Evolutionary conservation across 1,139 yeast species (phyloP), one percentile per base, ranked within the genome.

Genomic region (Scheffersomyces titani): DNA sequence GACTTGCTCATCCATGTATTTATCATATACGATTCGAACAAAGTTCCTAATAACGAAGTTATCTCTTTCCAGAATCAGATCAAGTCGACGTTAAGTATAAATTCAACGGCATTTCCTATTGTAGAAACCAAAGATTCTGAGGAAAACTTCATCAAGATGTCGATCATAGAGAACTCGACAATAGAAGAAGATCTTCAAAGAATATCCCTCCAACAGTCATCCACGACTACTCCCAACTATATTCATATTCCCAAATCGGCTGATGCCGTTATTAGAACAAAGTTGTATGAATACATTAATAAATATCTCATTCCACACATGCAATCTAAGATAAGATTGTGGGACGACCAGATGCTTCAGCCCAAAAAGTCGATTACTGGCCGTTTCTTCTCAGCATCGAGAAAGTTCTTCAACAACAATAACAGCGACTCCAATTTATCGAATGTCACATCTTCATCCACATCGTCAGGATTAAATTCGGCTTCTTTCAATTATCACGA

Each of bases 341-440:
- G 97, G 97, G 90, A 88, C 66, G 93, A 92, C 65, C 88, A 86
- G 63, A 70, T 83, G 51, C 85, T 88, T 24, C 84, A 86, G 49
- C 88, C 94, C 19, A 81, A 91, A 60, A 82, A 86, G 61, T 88
- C 93, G 45, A 76, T 91, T 22, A 84, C 97, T 0, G 89, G 92
- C 13, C 74, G 96, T 58, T 79, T 91, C 59, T 88, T 92, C 69
- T 84, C 87, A 30, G 92, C 83, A 1, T 87, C 92, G 16, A 81
- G 82, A 63, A 82, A 85, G 63, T 83, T 87, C 62, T 86, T 80
- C 67, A 76, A 75, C 59, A 77, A 71, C 58, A 64, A 64, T 47
- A 53, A 55, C 6, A 36, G 54, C 19, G 56, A 61, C 40, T 52
- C 60, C 45, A 58, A 53, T 54, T 18, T 56, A 55, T 49, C 19